Evolutionary conservation across 1,284 basidiomycete species (phyloP).

Genomic region (Naganishia liquefaciens): DNA sequence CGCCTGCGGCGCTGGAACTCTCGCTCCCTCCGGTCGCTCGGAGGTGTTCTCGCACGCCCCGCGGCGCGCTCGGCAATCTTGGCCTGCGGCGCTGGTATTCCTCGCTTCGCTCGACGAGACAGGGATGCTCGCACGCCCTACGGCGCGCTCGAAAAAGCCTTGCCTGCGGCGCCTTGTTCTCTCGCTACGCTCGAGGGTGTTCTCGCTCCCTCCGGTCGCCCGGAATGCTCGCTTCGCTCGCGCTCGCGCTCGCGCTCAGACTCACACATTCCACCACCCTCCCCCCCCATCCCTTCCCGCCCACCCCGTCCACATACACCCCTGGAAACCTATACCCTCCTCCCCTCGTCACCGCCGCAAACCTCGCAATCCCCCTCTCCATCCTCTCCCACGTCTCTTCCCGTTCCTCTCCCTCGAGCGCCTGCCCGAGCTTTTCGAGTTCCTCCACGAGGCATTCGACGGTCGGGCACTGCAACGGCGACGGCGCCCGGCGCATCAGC

Average conservation of each 20-base stretch:
- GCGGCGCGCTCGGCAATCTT: no score
- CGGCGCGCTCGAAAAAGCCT: no score
- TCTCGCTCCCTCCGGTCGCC: neutral
- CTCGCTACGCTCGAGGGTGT: no score
- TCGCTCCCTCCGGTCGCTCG: no score
- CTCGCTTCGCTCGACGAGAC: no score
- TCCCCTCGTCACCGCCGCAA: constrained; percentile 50
- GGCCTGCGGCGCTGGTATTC: no score
- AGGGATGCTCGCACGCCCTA: no score
- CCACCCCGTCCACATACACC: constrained; percentile 48
- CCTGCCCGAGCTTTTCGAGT: constrained; percentile 43
- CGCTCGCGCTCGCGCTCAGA: neutral
- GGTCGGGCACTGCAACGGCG: constrained; percentile 42
- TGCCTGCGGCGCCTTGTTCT: no score
- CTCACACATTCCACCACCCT: constrained; percentile 52
- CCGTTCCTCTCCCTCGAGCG: constrained; percentile 49
- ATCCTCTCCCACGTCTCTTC: constrained; percentile 56
- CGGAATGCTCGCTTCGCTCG: neutral
- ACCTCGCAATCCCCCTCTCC: constrained; percentile 49
- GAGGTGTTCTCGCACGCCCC: no score
- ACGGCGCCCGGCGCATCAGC: constrained; percentile 5
- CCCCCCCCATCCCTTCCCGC: constrained; percentile 49
- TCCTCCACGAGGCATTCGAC: constrained; percentile 48
- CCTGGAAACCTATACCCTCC: constrained; percentile 53
- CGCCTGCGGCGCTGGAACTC: no score